Evolutionary conservation across 371 early-diverging fungal genomes (phyloP).

Genomic region (Mortierella polycephala): DNA sequence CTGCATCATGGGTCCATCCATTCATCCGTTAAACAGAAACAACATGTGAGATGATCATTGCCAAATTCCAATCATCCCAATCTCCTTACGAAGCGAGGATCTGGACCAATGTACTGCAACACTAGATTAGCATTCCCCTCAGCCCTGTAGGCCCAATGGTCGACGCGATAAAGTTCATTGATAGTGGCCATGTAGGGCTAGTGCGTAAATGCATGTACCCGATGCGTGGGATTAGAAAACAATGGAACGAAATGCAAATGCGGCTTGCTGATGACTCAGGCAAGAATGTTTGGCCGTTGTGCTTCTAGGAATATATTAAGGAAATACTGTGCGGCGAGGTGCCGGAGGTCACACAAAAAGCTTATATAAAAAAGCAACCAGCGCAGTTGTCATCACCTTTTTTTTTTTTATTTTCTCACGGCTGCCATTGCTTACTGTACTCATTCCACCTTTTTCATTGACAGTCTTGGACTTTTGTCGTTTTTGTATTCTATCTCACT

Average conservation of each 20-base stretch:
- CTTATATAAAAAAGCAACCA: too few species aligned
- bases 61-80: neutral
- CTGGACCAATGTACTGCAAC: conserved; percentile 37
- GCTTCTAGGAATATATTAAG: too few species aligned
- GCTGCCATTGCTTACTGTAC: too few species aligned
- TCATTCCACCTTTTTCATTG: too few species aligned
- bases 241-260: conserved; percentile 5
- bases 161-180: conserved; percentile 24
- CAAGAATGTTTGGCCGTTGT: too few species aligned
- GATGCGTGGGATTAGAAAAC: neutral
- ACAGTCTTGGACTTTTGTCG: neutral
- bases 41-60: neutral
- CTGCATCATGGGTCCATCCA: too few species aligned
- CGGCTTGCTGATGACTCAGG: too few species aligned
- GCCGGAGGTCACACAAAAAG: too few species aligned
- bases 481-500: neutral
- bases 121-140: conserved; percentile 55
- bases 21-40: neutral
- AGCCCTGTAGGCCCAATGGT: conserved; percentile 43
- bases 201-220: neutral
- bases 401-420: too few species aligned
- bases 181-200: conserved; percentile 15
- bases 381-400: too few species aligned
- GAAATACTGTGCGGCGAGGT: too few species aligned
- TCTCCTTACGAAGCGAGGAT: conserved; percentile 30